A percentile compares a stretch with the other conserved stretches of the same genome.
phyloP scores from a whole-genome alignment of 345 rosid species.

The Heritiera littoralis region DNA sequence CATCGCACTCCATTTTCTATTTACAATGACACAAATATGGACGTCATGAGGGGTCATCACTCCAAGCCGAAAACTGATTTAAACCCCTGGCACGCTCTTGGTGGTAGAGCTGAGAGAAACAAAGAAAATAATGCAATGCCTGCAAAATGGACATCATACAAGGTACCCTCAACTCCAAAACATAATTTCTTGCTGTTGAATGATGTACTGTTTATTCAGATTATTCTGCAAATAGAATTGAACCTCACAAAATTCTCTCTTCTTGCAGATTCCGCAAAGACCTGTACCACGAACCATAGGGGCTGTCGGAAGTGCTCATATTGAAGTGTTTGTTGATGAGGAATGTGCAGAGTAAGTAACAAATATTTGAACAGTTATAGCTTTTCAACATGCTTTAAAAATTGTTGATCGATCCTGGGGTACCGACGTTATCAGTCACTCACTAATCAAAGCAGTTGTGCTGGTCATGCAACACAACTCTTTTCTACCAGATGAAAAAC shows the following conservation, averaged over 20 bases:
- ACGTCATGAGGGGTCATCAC: slow-evolving; percentile 35
- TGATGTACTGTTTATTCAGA: background rate
- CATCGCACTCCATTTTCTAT: slow-evolving; percentile 53
- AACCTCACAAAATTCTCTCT: slow-evolving; percentile 16
- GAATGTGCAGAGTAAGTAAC: slow-evolving; percentile 64
- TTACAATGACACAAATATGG: slow-evolving; percentile 54
- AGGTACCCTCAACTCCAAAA: slow-evolving; percentile 45
- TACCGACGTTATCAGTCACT: too few relatives aligned
- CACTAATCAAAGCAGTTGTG: background rate
- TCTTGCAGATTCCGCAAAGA: slow-evolving; percentile 63
- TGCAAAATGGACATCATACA: slow-evolving; percentile 71
- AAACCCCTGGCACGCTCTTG: slow-evolving; percentile 66
- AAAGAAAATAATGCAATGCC: slow-evolving; percentile 84
- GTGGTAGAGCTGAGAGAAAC: slow-evolving; percentile 78
- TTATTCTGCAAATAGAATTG: background rate
- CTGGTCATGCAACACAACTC: background rate
- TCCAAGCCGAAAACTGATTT: slow-evolving; percentile 47
- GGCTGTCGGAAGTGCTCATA: slow-evolving; percentile 42
- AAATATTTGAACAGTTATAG: background rate
- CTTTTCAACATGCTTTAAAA: background rate
- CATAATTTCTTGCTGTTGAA: background rate
- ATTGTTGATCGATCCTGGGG: background rate
- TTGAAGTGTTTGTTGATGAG: slow-evolving; percentile 84
- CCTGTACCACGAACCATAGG: slow-evolving; percentile 45
- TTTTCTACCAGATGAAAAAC: background rate